Evolutionary conservation across 805 yeast species (phyloP).

Genomic region (Kodamaea hsintzibuensis): DNA sequence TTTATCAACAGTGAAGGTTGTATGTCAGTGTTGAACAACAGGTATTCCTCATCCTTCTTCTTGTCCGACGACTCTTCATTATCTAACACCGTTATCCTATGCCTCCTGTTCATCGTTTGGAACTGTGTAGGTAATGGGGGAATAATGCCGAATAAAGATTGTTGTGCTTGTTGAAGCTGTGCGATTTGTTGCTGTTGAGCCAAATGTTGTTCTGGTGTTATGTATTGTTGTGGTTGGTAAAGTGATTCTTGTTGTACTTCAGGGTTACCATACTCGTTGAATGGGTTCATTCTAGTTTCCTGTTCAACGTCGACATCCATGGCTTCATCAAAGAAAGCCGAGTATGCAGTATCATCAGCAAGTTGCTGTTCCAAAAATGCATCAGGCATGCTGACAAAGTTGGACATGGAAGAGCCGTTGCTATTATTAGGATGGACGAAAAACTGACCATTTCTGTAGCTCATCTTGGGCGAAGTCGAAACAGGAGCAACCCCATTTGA

Average conservation of each 20-base stretch:
- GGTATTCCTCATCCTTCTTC: constrained; percentile 36
- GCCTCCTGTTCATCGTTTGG: constrained; percentile 21
- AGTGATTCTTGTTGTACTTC: constrained; percentile 17
- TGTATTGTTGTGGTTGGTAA: constrained; percentile 13
- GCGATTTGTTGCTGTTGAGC: constrained; percentile 9
- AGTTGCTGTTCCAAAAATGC: constrained; percentile 26
- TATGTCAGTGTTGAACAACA: constrained; percentile 41
- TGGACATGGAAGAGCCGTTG: constrained; percentile 24
- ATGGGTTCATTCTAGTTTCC: constrained; percentile 25
- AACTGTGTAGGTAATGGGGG: constrained; percentile 14
- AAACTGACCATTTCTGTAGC: constrained; percentile 9
- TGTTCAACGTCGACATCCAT: constrained; percentile 13
- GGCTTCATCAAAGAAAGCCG: constrained; percentile 10
- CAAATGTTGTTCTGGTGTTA: constrained; percentile 2
- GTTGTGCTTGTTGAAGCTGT: not conserved
- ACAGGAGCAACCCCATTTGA: not conserved
- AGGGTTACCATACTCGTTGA: constrained; percentile 43
- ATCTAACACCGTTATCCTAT: constrained; percentile 36
- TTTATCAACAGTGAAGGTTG: constrained; percentile 41
- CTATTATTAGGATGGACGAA: constrained; percentile 17
- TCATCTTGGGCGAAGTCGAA: constrained; percentile 6
- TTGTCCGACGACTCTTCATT: constrained; percentile 18
- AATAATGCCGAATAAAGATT: constrained; percentile 2
- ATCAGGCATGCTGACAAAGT: constrained; percentile 34
- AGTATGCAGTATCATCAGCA: constrained; percentile 5